These are phyloP conservation scores for Candida rishiriensis DNA, from an alignment of 805 yeast species.

Conservation along the genomic window DNA sequence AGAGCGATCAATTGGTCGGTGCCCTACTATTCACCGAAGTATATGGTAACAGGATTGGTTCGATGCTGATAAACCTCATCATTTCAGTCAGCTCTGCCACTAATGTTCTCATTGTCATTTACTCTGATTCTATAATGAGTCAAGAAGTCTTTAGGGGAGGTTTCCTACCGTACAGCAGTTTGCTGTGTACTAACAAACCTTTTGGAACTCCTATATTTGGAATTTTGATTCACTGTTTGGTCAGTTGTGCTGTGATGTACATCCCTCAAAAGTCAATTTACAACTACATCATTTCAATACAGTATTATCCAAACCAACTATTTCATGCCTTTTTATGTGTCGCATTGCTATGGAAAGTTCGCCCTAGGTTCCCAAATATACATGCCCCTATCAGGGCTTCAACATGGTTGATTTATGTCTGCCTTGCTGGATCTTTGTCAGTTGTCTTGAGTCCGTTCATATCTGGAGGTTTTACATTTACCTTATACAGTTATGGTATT, in stretches of 20 bases:
- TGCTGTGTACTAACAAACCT: constrained; percentile 44
- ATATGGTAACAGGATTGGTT: constrained; percentile 39
- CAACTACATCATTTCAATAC: constrained; percentile 40
- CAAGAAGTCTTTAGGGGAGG: constrained; percentile 50
- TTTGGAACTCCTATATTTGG: constrained; percentile 39
- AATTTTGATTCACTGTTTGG: constrained; percentile 20
- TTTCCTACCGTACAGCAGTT: constrained; percentile 37
- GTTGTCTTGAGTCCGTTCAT: constrained; percentile 48
- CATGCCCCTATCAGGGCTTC: constrained; percentile 23
- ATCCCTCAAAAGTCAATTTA: constrained; percentile 23
- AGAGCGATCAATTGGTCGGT: constrained; percentile 40
- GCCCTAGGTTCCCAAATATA: constrained; percentile 19
- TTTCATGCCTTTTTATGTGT: constrained; percentile 28
- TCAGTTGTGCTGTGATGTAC: constrained; percentile 18
- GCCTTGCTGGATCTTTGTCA: constrained; percentile 40
- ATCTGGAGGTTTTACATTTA: constrained; percentile 28
- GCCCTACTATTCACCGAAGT: constrained; percentile 40
- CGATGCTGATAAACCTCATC: constrained; percentile 36
- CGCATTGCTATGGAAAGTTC: constrained; percentile 18
- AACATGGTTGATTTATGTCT: constrained; percentile 32
- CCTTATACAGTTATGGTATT: constrained; percentile 19
- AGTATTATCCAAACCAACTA: constrained; percentile 42
- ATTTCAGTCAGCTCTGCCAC: constrained; percentile 47
- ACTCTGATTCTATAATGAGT: constrained; percentile 41
- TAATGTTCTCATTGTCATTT: constrained; percentile 44